A percentile compares a stretch with the other conserved stretches of the same genome.
These are phyloP conservation scores for Globisporangium nagaii DNA, from an alignment of 352 stramenopile species.

Conservation along the genomic window DNA sequence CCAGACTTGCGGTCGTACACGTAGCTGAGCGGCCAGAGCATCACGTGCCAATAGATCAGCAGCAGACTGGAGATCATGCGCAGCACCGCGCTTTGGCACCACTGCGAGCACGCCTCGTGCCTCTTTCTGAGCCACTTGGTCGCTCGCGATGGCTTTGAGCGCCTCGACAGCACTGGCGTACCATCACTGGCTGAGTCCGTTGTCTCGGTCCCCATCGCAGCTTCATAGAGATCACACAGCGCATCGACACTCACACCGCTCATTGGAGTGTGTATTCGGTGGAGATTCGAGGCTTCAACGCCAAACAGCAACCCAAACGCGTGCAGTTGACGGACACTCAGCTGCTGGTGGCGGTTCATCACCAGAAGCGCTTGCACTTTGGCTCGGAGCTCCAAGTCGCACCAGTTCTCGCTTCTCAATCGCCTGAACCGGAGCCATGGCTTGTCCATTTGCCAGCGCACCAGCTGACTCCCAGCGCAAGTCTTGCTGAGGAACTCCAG, in stretches of 20 bases:
- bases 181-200: neutral
- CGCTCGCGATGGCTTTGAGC: neutral
- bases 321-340: neutral
- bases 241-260: neutral
- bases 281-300: neutral
- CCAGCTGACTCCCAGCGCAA: neutral
- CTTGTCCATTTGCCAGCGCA: slow-evolving; percentile 13
- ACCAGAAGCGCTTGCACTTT: neutral
- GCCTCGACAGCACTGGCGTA: neutral
- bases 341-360: neutral
- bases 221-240: neutral
- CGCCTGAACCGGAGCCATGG: slow-evolving; percentile 12
- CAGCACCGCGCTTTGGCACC: neutral
- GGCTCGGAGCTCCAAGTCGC: neutral
- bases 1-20: neutral
- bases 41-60: slow-evolving; percentile 4
- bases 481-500: slow-evolving; percentile 1
- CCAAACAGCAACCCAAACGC: neutral
- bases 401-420: neutral
- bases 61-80: neutral
- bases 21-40: slow-evolving; percentile 3
- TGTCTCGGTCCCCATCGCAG: too few relatives aligned
- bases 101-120: neutral
- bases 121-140: neutral
- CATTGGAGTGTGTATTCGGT: neutral